A percentile compares a stretch with the other conserved stretches of the same genome.
Conservation (phyloP, 2,329 filamentous ascomycete genomes). For the Graphium sp. region DNA sequence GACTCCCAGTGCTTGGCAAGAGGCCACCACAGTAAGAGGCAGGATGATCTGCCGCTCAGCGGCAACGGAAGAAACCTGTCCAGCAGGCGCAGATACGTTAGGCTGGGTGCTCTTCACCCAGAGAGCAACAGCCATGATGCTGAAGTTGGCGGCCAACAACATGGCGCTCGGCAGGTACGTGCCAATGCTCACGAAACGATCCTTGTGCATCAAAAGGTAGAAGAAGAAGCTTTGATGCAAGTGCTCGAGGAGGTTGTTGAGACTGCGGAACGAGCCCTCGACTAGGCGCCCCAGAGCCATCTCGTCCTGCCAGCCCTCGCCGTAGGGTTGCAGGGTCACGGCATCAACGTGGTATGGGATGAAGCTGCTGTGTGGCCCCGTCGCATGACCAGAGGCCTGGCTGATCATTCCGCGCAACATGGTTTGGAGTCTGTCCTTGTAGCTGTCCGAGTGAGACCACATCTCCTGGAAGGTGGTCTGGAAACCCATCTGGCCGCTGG, state of each 20-base stretch:
- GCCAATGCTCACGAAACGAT: conserved; percentile 93
- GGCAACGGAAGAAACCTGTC: no score
- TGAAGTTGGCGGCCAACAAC: conserved; percentile 87
- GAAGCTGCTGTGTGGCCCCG: conserved; percentile 85
- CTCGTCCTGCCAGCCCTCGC: conserved; percentile 91
- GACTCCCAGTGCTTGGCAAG: conserved; percentile 59
- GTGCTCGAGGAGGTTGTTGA: conserved; percentile 94
- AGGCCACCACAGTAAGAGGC: conserved; percentile 56
- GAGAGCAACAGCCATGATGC: conserved; percentile 83
- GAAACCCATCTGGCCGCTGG: conserved; percentile 83
- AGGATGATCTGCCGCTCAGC: conserved; percentile 52
- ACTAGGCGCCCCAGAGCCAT: conserved; percentile 85
- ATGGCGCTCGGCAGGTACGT: conserved; percentile 97
- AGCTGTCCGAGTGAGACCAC: conserved; percentile 66
- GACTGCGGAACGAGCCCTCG: conserved; percentile 77
- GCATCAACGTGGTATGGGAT: conserved; percentile 97
- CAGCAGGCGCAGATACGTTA: conserved; percentile 4
- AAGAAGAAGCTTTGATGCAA: conserved; percentile 99
- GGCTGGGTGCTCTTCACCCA: conserved; percentile 59
- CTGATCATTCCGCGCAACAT: conserved; percentile 88
- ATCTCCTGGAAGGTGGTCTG: conserved; percentile 71
- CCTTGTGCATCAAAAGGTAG: conserved; percentile 80
- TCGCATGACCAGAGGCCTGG: conserved; percentile 76
- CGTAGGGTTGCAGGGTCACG: conserved; percentile 79
- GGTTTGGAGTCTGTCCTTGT: conserved; percentile 66